phyloP scores from a whole-genome alignment of 2,329 filamentous ascomycete species.

The Verticillium albo-atrum region DNA sequence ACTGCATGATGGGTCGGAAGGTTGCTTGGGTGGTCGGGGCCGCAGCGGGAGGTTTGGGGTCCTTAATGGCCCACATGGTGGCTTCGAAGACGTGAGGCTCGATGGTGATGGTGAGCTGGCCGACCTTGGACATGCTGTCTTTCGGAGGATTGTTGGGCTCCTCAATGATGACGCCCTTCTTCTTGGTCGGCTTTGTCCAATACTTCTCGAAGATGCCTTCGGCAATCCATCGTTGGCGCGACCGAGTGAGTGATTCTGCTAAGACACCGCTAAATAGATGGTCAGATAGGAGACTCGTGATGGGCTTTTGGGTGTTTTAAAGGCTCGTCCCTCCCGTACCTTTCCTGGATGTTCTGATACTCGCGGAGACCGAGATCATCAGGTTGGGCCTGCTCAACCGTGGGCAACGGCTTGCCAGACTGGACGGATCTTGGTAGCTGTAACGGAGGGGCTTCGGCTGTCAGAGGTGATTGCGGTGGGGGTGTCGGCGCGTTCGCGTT shows the following conservation, averaged over 20 bases:
- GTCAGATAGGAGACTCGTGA: background rate
- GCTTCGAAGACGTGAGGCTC: slow-evolving; percentile 79
- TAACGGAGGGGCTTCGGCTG: slow-evolving; percentile 28
- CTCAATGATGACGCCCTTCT: slow-evolving; percentile 60
- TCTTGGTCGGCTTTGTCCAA: slow-evolving; percentile 69
- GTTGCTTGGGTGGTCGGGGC: slow-evolving; percentile 16
- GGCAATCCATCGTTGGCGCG: slow-evolving; percentile 67
- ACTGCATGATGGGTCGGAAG: slow-evolving; percentile 57
- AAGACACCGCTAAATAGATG: slow-evolving; percentile 59
- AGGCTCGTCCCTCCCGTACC: too few relatives aligned
- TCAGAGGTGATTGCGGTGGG: slow-evolving; percentile 26
- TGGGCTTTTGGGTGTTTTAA: too few relatives aligned
- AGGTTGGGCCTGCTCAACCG: slow-evolving; percentile 62
- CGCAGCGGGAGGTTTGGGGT: slow-evolving; percentile 46
- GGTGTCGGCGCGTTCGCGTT: slow-evolving; percentile 30
- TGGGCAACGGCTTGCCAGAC: slow-evolving; percentile 66
- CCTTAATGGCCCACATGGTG: slow-evolving; percentile 67
- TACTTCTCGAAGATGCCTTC: slow-evolving; percentile 73
- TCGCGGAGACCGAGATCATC: slow-evolving; percentile 58
- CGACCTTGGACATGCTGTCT: slow-evolving; percentile 68
- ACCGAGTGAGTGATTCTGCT: slow-evolving; percentile 67
- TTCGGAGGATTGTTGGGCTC: slow-evolving; percentile 64
- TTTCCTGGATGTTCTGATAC: slow-evolving; percentile 71
- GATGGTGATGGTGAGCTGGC: slow-evolving; percentile 68
- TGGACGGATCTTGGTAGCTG: slow-evolving; percentile 59